These are phyloP conservation scores for Pholiota molesta DNA, from an alignment of 768 basidiomycete genomes.

Conservation along the genomic window DNA sequence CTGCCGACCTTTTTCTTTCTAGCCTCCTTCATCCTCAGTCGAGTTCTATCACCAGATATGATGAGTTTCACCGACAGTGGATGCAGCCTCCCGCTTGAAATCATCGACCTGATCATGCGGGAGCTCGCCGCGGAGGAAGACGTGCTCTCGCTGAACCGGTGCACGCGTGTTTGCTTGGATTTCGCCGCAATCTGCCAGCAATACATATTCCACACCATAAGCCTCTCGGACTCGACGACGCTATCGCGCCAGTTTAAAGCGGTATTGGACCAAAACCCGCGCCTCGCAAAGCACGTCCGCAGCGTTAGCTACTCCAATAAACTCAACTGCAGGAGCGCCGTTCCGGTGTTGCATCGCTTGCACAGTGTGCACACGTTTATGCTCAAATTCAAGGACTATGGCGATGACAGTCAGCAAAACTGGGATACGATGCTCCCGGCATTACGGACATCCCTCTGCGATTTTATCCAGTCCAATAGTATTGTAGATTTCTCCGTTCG, in stretches of 20 bases:
- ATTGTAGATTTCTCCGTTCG: conserved; percentile 3
- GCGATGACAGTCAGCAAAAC: neutral
- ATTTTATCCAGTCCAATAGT: conserved; percentile 6
- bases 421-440: conserved; percentile 8
- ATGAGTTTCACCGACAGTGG: neutral
- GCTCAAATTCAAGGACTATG: conserved; percentile 4
- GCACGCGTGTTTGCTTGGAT: conserved; percentile 12
- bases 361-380: conserved; percentile 12
- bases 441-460: conserved; percentile 6
- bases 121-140: conserved; percentile 12
- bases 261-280: conserved; percentile 12
- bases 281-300: conserved; percentile 12
- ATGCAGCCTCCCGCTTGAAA: conserved; percentile 12
- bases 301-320: conserved; percentile 11
- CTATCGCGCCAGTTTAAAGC: conserved; percentile 8
- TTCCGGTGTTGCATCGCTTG: conserved; percentile 11
- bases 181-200: conserved; percentile 14
- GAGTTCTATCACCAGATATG: neutral
- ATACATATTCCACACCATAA: conserved; percentile 18
- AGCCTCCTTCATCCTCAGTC: neutral
- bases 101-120: conserved; percentile 17
- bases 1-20: neutral
- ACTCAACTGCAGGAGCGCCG: neutral
- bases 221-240: conserved; percentile 11
- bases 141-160: conserved; percentile 10